A percentile compares a stretch with the other conserved stretches of the same genome.
Conservation (phyloP, 257 asterid species). For the Fraxinus anomala region DNA sequence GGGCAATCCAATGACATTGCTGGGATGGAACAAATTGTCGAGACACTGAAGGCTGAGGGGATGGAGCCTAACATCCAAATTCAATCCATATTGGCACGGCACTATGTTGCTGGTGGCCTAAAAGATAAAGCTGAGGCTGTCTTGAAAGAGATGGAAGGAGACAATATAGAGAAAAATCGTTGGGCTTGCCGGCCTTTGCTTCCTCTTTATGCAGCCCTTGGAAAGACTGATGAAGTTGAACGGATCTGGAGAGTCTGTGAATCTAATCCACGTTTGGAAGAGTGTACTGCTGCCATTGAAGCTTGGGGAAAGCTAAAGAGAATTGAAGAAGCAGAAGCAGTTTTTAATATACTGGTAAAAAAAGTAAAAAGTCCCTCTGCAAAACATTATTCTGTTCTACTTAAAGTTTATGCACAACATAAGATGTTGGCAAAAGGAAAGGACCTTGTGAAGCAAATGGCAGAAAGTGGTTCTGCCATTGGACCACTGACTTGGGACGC, state of each 20-base stretch:
- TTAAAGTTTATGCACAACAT: conserved; percentile 58
- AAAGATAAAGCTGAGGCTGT: conserved; percentile 68
- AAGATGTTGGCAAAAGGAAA: conserved; percentile 69
- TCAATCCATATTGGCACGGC: conserved; percentile 44
- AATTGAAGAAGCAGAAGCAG: conserved; percentile 70
- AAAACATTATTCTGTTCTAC: conserved; percentile 39
- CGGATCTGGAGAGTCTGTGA: conserved; percentile 65
- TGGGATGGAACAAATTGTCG: conserved; percentile 71
- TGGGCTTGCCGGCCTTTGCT: conserved; percentile 48
- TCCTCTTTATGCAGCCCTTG: conserved; percentile 66
- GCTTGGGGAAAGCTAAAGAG: conserved; percentile 73
- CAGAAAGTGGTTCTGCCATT: conserved; percentile 37
- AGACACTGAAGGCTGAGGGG: conserved; percentile 71
- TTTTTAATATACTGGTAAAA: conserved; percentile 43
- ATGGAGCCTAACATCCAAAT: conserved; percentile 39
- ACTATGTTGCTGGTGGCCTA: conserved; percentile 45
- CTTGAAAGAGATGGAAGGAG: conserved; percentile 72
- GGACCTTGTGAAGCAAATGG: conserved; percentile 65
- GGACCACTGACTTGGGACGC: conserved; percentile 68
- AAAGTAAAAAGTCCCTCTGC: conserved; percentile 39
- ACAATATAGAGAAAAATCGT: conserved; percentile 39
- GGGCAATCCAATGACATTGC: conserved; percentile 65
- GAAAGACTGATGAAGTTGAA: conserved; percentile 57
- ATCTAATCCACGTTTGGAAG: conserved; percentile 45
- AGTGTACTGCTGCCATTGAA: conserved; percentile 57